A percentile compares a stretch with the other conserved stretches of the same genome.
phyloP scores from a whole-genome alignment of 2,329 filamentous ascomycete species.

The Camptophora hylomeconis region DNA sequence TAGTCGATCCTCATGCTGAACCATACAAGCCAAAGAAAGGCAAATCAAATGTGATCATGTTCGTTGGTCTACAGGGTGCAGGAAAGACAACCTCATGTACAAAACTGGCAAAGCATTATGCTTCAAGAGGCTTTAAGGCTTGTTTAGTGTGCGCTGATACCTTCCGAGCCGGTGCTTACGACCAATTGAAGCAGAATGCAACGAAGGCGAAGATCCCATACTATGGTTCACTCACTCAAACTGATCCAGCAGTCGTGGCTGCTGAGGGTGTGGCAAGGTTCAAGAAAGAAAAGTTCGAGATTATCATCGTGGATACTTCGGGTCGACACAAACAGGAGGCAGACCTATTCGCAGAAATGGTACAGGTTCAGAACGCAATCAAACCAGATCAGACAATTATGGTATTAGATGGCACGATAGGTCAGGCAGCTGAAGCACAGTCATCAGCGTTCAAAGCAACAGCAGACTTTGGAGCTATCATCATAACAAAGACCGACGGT shows the following conservation, averaged over 20 bases:
- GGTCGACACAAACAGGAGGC: constrained; percentile 90
- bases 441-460: constrained; percentile 95
- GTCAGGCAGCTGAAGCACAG: constrained; percentile 88
- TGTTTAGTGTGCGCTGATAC: constrained; percentile 96
- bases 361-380: constrained; percentile 85
- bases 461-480: constrained; percentile 93
- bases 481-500: constrained; percentile 97
- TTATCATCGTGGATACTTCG: constrained; percentile 97
- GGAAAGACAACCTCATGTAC: constrained; percentile 98
- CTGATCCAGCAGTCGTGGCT: constrained; percentile 84
- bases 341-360: constrained; percentile 93
- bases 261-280: constrained; percentile 97
- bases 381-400: constrained; percentile 94
- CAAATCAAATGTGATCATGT: constrained; percentile 96
- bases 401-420: constrained; percentile 92
- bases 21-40: constrained; percentile 96
- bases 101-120: constrained; percentile 89
- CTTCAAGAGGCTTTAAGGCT: constrained; percentile 80
- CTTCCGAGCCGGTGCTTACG: constrained; percentile 94
- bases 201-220: constrained; percentile 99
- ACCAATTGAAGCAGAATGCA: constrained; percentile 96
- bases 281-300: constrained; percentile 95
- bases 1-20: constrained; percentile 90
- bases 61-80: constrained; percentile 92
- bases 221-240: constrained; percentile 92